Percentiles rank a stretch among this genome's conserved stretches.
Conservation (phyloP, 1,284 basidiomycete species). For the Leccinum fuscescens region DNA sequence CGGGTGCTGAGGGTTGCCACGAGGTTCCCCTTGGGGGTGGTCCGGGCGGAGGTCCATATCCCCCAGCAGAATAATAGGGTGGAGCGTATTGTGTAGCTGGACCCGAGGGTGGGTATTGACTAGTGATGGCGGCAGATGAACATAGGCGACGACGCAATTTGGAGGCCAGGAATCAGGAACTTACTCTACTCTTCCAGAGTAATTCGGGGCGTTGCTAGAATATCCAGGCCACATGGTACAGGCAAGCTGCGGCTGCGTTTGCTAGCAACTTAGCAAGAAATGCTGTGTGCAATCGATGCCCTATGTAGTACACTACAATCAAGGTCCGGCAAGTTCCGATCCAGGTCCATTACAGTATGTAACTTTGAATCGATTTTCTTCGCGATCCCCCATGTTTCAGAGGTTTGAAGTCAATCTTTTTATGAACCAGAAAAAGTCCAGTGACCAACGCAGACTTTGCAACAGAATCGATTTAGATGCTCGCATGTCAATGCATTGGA, state of each 20-base stretch:
- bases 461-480: no score
- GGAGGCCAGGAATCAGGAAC: neutral
- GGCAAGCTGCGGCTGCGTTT: neutral
- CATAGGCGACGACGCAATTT: neutral
- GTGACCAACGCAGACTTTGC: no score
- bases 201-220: neutral
- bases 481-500: no score
- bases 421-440: no score
- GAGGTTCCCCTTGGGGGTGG: conserved; percentile 32
- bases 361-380: no score
- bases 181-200: conserved; percentile 11
- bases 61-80: conserved; percentile 40
- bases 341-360: no score
- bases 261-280: neutral
- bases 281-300: neutral
- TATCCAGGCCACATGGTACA: conserved; percentile 22
- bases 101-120: conserved; percentile 26
- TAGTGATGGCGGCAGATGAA: conserved; percentile 14
- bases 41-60: conserved; percentile 36
- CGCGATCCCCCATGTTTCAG: no score
- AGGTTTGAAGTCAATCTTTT: no score
- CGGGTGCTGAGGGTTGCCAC: conserved; percentile 27
- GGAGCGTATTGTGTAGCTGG: conserved; percentile 18
- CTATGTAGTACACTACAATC: no score
- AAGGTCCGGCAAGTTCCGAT: no score